Evolutionary conservation across 805 yeast species (phyloP), one percentile per base, ranked within the genome.

Genomic region (Nakazawaea peltata): DNA sequence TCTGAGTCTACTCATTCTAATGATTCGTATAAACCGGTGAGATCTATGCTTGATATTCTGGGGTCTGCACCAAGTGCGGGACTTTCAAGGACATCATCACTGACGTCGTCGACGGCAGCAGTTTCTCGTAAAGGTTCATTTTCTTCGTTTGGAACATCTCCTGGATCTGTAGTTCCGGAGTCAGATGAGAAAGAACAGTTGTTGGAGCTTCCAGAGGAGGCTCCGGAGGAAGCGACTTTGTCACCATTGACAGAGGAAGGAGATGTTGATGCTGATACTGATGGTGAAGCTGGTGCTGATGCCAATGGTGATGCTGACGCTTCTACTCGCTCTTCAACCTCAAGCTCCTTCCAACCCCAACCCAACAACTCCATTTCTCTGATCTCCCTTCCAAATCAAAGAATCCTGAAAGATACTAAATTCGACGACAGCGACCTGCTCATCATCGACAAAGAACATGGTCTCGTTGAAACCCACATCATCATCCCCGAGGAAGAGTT

Each of bases 131-230:
- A 17, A 7, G n/a, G 12, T 4, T 19, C 30, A 7, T n/a, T n/a
- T n/a, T 32, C 40, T 7, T 15, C 17, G 6, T 8, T 21, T 10
- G 10, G 10, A 21, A 21, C 41, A 6, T 61, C 42, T 1, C 68
- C 61, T 2, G 23, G 23, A 21, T 7, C 23, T 7, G 10, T 10
- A 8, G 10, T 21, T 21, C 23, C 23, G 7, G 10, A 8, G 23
- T 21, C 23, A 8, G n/a, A n/a, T n/a, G n/a, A n/a, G n/a, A n/a
- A n/a, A n/a, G n/a, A n/a, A n/a, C n/a, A n/a, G n/a, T n/a, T n/a
- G n/a, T n/a, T n/a, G n/a, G n/a, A n/a, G n/a, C n/a, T n/a, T n/a
- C 23, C 23, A 8, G 10, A 7, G 7, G 23, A 7, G 10, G 10
- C 7, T 10, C 23, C 23, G 10, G 10, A 7, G 7, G 7, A 7